Base-by-base conservation (phyloP, 2,329 filamentous ascomycete genomes). In the Cordyceps militaris region DNA sequence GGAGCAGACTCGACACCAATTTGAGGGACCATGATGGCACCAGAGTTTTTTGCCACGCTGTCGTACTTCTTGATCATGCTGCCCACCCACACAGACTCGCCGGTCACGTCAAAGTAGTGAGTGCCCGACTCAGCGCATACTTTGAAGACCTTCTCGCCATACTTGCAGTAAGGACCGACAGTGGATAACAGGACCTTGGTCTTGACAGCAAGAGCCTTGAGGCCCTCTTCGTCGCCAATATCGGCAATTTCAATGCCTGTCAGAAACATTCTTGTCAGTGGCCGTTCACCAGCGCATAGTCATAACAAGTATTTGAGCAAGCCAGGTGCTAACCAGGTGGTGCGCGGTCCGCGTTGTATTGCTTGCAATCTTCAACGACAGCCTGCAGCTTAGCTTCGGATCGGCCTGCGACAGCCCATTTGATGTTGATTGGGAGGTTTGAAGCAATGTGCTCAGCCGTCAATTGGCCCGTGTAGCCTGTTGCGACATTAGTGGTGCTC, bases 341-440 rank as follows among this genome's bases (percentile, higher is more conserved):
- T 36, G 75, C 67, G 55, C 92, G 85, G 69, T 95, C 85, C 2
- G 85, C 77, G 67, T 88, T 88, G 59, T 88, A 66, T 58, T 74
- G 69, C 65, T 84, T 84, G 68, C 92, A 79, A 56, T 89, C 83
- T 54, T 84, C 76, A 8, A 85, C 83, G 11, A 97, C 72, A 42
- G 74, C 73, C 63, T 87, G 80, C 4, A 97, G 79, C 71, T 96
- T 96, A 50, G 78, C 75, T 50, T 79, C 75, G n/a, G 89, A 92
- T 26, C 92, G 87, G 30, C 92, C 92, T 47, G 91, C 89, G 57
- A 97, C 77, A 14, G 90, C 92, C 92, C 92, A 97, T 75, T 84
- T 91, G 61, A 96, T 71, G 68, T 90, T 82, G 19, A 87, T 89
- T 0, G 91, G 88, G 1, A 91, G 76, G 62, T 82, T 74, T 14